These are phyloP conservation scores for Chamaecrista fasciculata DNA, from an alignment of 306 rosid genomes.

Conservation along the genomic window DNA sequence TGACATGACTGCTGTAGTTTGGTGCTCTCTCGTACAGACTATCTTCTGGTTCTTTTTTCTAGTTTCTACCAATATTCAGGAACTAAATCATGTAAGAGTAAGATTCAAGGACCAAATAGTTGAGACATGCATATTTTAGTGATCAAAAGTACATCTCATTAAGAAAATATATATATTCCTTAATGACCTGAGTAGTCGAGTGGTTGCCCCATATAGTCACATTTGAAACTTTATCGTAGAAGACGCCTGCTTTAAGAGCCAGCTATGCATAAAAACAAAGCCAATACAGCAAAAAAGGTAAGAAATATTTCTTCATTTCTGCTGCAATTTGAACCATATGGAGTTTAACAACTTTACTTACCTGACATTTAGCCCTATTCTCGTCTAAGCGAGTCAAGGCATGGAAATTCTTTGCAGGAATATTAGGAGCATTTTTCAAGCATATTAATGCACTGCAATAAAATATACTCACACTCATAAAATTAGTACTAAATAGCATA, in stretches of 20 bases:
- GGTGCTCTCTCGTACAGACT: too few species aligned
- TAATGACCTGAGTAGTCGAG: slow-evolving; percentile 90
- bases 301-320: background rate
- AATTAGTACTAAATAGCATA: slow-evolving; percentile 27
- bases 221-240: slow-evolving; percentile 94
- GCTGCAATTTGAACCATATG: background rate
- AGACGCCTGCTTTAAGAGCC: slow-evolving; percentile 98
- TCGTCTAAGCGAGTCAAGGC: slow-evolving; percentile 97
- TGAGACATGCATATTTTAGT: background rate
- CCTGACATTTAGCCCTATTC: slow-evolving; percentile 99
- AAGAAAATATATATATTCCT: slow-evolving; percentile 19
- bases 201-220: slow-evolving; percentile 99
- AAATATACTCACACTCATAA: background rate
- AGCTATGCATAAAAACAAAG: slow-evolving; percentile 49
- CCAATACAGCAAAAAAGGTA: slow-evolving; percentile 16
- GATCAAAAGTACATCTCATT: background rate
- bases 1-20: too few species aligned
- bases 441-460: slow-evolving; percentile 82
- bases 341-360: slow-evolving; percentile 27
- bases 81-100: background rate
- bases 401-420: slow-evolving; percentile 89
- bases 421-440: slow-evolving; percentile 94
- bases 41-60: too few species aligned
- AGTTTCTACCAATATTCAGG: too few species aligned
- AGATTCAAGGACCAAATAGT: background rate